Evolutionary conservation across 352 stramenopile species (phyloP).

Genomic region (Phytopythium boreale): DNA sequence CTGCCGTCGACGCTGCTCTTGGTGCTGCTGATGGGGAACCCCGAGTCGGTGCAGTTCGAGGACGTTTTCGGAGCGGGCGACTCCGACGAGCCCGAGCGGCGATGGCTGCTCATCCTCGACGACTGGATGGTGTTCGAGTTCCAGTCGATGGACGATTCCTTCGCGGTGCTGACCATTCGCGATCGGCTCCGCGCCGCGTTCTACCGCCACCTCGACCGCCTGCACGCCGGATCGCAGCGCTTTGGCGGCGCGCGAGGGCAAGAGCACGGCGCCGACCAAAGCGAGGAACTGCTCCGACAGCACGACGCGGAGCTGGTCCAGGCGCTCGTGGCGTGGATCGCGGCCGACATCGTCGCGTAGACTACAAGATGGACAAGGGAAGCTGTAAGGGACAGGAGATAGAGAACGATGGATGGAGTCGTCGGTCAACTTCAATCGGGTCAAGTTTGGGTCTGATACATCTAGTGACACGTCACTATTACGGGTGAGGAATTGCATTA

Average conservation of each 20-base stretch:
- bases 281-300: conserved; percentile 23
- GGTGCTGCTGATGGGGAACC: conserved; percentile 58
- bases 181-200: conserved; percentile 60
- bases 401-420: background rate
- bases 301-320: conserved; percentile 58
- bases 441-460: background rate
- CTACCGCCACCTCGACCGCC: conserved; percentile 58
- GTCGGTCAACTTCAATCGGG: conserved; percentile 1
- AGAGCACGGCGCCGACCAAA: background rate
- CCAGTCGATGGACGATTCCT: conserved; percentile 33
- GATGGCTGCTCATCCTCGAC: conserved; percentile 63
- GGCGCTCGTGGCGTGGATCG: conserved; percentile 47
- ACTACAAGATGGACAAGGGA: background rate
- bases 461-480: conserved; percentile 3
- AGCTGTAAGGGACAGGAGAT: background rate
- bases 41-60: conserved; percentile 33
- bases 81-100: conserved; percentile 9
- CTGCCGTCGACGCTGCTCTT: conserved; percentile 55
- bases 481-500: background rate
- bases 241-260: conserved; percentile 7
- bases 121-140: conserved; percentile 77
- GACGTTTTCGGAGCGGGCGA: conserved; percentile 13
- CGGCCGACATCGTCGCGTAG: conserved; percentile 2
- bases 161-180: conserved; percentile 45
- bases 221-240: conserved; percentile 34